A percentile compares a stretch with the other conserved stretches of the same genome.
Conservation (phyloP, 495 filamentous ascomycete species). For the Penicillium cinerascens region DNA sequence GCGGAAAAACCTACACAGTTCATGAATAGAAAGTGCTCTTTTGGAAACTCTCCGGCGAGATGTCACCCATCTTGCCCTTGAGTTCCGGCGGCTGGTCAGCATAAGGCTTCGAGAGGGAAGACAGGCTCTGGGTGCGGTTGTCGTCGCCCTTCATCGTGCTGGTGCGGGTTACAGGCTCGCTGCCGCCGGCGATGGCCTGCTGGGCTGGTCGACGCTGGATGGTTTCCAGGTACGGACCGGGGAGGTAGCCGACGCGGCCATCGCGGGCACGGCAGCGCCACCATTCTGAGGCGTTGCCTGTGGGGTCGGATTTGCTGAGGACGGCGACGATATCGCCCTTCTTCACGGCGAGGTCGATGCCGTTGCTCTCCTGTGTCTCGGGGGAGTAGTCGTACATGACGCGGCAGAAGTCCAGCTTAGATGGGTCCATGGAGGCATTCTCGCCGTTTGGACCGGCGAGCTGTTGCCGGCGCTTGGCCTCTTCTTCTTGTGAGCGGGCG, state of each 20-base stretch:
- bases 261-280: conserved; percentile 95
- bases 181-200: conserved; percentile 48
- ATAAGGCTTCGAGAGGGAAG: conserved; percentile 18
- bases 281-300: conserved; percentile 92
- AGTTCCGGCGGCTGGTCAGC: conserved; percentile 37
- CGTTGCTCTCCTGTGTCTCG: conserved; percentile 58
- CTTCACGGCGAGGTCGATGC: conserved; percentile 85
- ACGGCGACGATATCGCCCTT: conserved; percentile 97
- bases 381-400: conserved; percentile 92
- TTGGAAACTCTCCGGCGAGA: conserved; percentile 82
- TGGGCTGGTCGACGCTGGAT: conserved; percentile 66
- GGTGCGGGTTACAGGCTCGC: conserved; percentile 48
- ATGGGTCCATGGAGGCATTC: conserved; percentile 63
- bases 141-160: conserved; percentile 54
- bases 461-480: conserved; percentile 58
- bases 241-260: conserved; percentile 86
- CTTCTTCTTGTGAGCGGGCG: conserved; percentile 77
- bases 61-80: conserved; percentile 54
- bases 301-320: conserved; percentile 84
- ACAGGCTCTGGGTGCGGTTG: conserved; percentile 28
- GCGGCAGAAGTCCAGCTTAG: conserved; percentile 91
- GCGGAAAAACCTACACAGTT: conserved; percentile 11
- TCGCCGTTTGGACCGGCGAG: conserved; percentile 51
- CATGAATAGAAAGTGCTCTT: conserved; percentile 76
- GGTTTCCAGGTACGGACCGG: conserved; percentile 81